These are phyloP conservation scores for Penicillium aurantiogriseum DNA, from an alignment of 2,329 filamentous ascomycete genomes.

Conservation along the genomic window DNA sequence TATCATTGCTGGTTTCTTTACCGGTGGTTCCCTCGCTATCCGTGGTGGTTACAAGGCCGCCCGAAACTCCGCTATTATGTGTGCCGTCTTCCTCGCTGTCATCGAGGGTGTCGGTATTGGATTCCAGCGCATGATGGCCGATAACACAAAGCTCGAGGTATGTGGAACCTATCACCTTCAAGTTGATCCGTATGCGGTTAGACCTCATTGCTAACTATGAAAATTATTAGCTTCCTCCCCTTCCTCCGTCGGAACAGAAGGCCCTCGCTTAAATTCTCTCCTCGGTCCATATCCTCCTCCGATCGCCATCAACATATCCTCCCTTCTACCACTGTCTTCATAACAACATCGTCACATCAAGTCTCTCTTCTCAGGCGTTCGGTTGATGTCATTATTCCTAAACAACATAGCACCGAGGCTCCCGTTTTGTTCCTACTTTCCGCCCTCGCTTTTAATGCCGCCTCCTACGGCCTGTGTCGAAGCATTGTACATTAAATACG, in stretches of 20 bases:
- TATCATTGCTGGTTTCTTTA: constrained; percentile 97
- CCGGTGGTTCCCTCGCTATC: constrained; percentile 85
- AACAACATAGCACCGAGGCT: constrained; percentile 40
- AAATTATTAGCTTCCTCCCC: constrained; percentile 32
- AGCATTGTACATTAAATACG: constrained; percentile 28
- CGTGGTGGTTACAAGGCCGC: constrained; percentile 89
- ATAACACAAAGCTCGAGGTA: constrained; percentile 74
- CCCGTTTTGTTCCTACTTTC: constrained; percentile 16
- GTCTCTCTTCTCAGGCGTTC: constrained; percentile 44
- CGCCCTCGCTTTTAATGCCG: constrained; percentile 29
- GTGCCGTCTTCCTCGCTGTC: constrained; percentile 87
- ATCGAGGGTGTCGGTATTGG: constrained; percentile 98
- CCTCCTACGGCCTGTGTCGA: constrained; percentile 26
- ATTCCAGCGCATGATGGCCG: constrained; percentile 90
- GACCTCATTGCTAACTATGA: background rate
- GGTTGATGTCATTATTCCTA: constrained; percentile 35
- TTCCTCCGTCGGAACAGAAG: constrained; percentile 37
- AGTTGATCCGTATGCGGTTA: too few relatives aligned
- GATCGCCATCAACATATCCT: constrained; percentile 2
- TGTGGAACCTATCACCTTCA: background rate
- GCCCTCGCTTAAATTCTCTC: constrained; percentile 33
- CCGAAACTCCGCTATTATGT: constrained; percentile 93
- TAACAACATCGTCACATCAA: constrained; percentile 28
- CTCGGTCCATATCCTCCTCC: constrained; percentile 11
- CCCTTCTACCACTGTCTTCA: constrained; percentile 22